Conservation (phyloP, 148 eudicot genomes). For the Selenicereus undatus region DNA sequence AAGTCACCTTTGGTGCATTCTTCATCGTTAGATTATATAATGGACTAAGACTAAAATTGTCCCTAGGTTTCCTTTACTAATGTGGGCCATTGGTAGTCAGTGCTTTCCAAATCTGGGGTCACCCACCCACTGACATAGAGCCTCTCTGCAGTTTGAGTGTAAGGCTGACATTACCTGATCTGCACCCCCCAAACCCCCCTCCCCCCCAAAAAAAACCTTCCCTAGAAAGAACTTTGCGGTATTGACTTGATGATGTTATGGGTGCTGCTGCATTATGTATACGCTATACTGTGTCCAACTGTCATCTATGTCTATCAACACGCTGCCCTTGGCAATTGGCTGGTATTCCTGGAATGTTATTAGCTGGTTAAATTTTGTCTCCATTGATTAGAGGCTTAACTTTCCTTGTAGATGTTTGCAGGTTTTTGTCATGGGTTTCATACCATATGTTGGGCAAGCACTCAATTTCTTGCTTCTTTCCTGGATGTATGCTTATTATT, state of each 20-base stretch:
- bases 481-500: conserved; percentile 98
- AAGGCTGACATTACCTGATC: not conserved
- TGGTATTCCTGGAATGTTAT: not conserved
- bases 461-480: conserved; percentile 79
- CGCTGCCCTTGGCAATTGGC: too few species aligned
- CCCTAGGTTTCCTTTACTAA: not conserved
- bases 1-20: not conserved
- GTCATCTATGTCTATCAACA: too few species aligned
- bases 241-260: not conserved
- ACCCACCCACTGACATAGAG: not conserved
- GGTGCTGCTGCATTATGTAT: too few species aligned
- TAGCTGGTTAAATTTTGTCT: not conserved
- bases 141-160: not conserved
- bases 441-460: conserved; percentile 75
- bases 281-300: too few species aligned
- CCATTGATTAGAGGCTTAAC: conserved; percentile 5
- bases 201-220: not conserved
- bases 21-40: conserved; percentile 1
- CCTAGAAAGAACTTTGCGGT: not conserved
- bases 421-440: conserved; percentile 71
- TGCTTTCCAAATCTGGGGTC: not conserved
- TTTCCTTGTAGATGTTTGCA: conserved; percentile 29
- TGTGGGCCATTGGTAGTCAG: not conserved
- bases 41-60: not conserved
- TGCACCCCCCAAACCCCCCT: not conserved